Base-by-base conservation (phyloP, 306 rosid genomes). In the Notholithocarpus densiflorus region DNA sequence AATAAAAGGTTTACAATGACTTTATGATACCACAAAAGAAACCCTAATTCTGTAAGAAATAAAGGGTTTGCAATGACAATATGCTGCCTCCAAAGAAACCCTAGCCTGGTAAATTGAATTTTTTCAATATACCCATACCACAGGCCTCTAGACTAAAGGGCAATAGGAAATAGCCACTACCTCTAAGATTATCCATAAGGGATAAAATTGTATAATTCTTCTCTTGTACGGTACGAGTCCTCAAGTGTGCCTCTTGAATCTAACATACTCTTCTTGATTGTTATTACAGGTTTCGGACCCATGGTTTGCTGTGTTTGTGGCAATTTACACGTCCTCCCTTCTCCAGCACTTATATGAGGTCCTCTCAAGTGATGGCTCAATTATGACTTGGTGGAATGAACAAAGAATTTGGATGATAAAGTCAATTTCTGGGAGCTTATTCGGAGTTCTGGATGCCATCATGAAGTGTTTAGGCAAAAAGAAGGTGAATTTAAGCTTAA, bases 301-400 rank as follows among this genome's bases (percentile, higher is more conserved):
- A 52, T 87, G 88, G 90, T 84, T 87, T 82, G 79, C 31, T 56
- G 84, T 84, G 40, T 84, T 87, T 82, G 86, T 76, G 15, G 73
- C 65, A 10, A 12, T 79, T 21, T 3, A 81, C 53, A 4, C 77
- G 51, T 76, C 90, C 21, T 82, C 88, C 43, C 83, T 84, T 24
- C 26, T 68, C 73, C 86, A 79, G 17, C 90, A 87, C 70, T 76
- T 84, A 54, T 60, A 82, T 14, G 90, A 87, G 68, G 90, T 84
- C 9, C 21, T 82, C 71, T 84, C 88, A 3, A 85, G 88, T 2
- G 79, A 74, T 61, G 90, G 86, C 5, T 68, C 87, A 0, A 59
- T 87, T 5, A 66, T 59, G 65, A 87, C 79, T 76, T 87, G 86
- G 88, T 84, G 90, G 88, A 83, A 87, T 66, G 90, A 87, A 66